These are phyloP conservation scores for Penstemon newberryi DNA, from an alignment of 257 asterid genomes.

Conservation along the genomic window DNA sequence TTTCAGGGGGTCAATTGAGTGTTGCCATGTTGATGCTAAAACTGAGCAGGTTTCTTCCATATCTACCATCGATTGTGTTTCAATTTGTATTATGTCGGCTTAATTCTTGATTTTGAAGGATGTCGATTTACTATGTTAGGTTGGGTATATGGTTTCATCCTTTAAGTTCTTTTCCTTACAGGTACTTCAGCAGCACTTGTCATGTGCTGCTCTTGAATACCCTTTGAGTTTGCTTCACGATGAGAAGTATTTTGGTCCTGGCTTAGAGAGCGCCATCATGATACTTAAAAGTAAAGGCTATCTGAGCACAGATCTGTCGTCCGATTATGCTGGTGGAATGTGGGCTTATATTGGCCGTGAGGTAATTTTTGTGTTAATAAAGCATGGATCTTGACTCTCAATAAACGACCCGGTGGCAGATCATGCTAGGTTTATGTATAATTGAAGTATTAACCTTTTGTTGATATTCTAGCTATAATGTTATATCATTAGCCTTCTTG, in stretches of 20 bases:
- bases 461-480: conserved; percentile 11
- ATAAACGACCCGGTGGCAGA: neutral
- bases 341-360: conserved; percentile 89
- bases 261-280: conserved; percentile 57
- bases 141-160: conserved; percentile 27
- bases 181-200: conserved; percentile 91
- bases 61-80: conserved; percentile 5
- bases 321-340: conserved; percentile 57
- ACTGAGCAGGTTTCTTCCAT: conserved; percentile 68
- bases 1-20: conserved; percentile 79
- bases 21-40: conserved; percentile 87
- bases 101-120: conserved; percentile 18
- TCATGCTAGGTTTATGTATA: conserved; percentile 13
- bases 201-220: conserved; percentile 87
- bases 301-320: conserved; percentile 59
- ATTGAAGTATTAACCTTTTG: conserved; percentile 1
- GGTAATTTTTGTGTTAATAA: conserved; percentile 46
- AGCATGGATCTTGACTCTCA: conserved; percentile 7
- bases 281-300: conserved; percentile 64
- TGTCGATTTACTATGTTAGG: neutral
- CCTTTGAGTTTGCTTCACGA: conserved; percentile 76
- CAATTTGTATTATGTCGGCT: conserved; percentile 11
- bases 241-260: conserved; percentile 71
- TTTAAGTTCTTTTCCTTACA: conserved; percentile 37
- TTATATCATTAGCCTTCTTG: conserved; percentile 18